Evolutionary conservation across 106 monocot species (phyloP), one percentile per base, ranked within the genome.

Genomic region (Dendrobium officinale): DNA sequence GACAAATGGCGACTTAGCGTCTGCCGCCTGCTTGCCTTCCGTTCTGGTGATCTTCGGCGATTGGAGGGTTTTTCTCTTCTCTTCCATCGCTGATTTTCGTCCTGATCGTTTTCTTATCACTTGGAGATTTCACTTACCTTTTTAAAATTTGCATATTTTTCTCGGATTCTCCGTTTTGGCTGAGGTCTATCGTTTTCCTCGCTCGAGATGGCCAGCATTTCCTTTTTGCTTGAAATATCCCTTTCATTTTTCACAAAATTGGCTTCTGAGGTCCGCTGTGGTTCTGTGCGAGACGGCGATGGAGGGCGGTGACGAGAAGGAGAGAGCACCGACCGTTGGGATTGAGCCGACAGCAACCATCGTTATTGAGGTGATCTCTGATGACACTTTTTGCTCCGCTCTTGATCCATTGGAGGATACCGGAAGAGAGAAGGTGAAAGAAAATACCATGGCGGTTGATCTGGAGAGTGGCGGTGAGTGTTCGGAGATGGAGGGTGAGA

Each of bases 401-500:
- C 16, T 19, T n/a, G 42, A n/a, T 61, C 61, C 43, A 74, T 42
- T 6, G 74, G 7, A 42, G 48, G 27, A 26, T 11, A 51, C 48
- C 8, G 74, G 43, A 44, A 37, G 43, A 74, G 49, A 47, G 27
- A 47, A 47, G 49, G 76, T 24, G 29, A 76, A 49, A 9, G 76
- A 2, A 13, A 19, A 22, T 44, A 6, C 11, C 74, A 4, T 2
- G 45, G 76, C 3, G 20, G 49, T 51, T 13, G 76, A 76, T 42
- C 49, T 76, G 9, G 76, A 49, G 49, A 49, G 4, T 9, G 76
- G 76, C 5, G 49, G 47, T 3, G 10, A 24, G 6, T 8, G 17
- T 75, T 15, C 5, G 74, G 83, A 79, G 4, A 55, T 6, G n/a
- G 66, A 58, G 13, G 66, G 18, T 20, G 83, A 67, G 51, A 80